Conservation (phyloP, 2,329 filamentous ascomycete genomes). For the Xylaria sp. region DNA sequence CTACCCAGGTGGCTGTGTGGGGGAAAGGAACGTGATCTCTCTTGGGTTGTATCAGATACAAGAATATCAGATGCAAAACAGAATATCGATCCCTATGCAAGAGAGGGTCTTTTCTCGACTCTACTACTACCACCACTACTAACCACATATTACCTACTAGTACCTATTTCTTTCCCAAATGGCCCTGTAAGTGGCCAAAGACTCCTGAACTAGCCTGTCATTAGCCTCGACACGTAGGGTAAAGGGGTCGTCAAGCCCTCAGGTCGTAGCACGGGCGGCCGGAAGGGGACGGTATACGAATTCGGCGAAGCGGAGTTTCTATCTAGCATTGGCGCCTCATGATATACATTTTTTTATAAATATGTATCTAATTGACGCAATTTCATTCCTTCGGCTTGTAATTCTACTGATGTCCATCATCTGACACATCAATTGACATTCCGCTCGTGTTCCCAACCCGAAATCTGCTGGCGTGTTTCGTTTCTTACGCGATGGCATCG, state of each 20-base stretch:
- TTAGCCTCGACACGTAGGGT: neutral
- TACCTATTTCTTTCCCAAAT: neutral
- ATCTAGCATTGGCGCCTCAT: constrained; percentile 19
- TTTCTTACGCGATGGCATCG: neutral
- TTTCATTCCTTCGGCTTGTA: neutral
- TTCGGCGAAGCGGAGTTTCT: constrained; percentile 37
- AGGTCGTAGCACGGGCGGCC: constrained; percentile 22
- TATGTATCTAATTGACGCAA: neutral
- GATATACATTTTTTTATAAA: neutral
- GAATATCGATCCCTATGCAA: neutral
- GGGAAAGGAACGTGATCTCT: neutral
- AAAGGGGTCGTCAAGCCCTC: neutral
- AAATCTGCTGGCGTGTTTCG: neutral
- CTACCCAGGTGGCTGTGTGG: too few species aligned
- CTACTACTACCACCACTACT: too few species aligned
- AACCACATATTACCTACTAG: too few species aligned
- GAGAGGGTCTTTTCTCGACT: too few species aligned
- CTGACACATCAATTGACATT: neutral
- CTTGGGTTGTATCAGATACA: too few species aligned
- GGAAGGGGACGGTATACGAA: constrained; percentile 28
- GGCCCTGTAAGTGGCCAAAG: too few species aligned
- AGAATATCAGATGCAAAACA: neutral
- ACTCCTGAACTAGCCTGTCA: neutral
- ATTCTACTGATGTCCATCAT: neutral
- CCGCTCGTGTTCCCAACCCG: neutral